A percentile compares a stretch with the other conserved stretches of the same genome.
Conservation (phyloP, 495 filamentous ascomycete species). For the Pseudomonodictys pantanalensis region DNA sequence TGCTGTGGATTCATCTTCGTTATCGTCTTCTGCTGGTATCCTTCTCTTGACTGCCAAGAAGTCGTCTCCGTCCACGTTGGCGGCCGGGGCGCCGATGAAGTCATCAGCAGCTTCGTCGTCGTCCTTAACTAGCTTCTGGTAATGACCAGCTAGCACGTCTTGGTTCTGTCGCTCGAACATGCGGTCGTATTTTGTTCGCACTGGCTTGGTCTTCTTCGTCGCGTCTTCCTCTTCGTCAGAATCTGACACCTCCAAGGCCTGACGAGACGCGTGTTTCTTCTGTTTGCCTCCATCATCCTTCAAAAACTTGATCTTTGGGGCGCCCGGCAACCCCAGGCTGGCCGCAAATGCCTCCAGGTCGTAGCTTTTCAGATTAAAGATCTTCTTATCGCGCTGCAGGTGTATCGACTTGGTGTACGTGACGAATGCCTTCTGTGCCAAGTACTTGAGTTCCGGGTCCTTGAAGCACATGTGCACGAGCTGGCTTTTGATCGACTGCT, state of each 20-base stretch:
- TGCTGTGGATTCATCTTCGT: constrained; percentile 37
- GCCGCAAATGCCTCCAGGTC: constrained; percentile 80
- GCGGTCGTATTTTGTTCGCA: constrained; percentile 88
- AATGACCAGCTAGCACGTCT: constrained; percentile 89
- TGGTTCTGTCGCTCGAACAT: constrained; percentile 97
- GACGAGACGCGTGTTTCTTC: constrained; percentile 79
- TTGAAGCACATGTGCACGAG: constrained; percentile 94
- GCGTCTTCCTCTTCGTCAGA: constrained; percentile 41
- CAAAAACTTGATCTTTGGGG: constrained; percentile 85
- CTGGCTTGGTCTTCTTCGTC: constrained; percentile 56
- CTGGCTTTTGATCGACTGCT: constrained; percentile 75
- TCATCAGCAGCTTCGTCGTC: constrained; percentile 43
- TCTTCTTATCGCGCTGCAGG: constrained; percentile 87
- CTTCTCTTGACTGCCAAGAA: constrained; percentile 89
- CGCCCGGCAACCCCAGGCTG: constrained; percentile 83
- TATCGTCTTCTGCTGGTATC: constrained; percentile 51
- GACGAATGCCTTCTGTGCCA: constrained; percentile 93
- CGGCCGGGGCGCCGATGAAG: constrained; percentile 44
- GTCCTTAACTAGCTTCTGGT: constrained; percentile 76
- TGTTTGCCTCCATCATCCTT: constrained; percentile 83
- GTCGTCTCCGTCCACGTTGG: constrained; percentile 65
- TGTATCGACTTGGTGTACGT: constrained; percentile 79
- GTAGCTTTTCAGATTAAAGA: constrained; percentile 77
- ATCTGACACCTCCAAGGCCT: constrained; percentile 50
- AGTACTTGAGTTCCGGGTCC: constrained; percentile 88